phyloP scores from a whole-genome alignment of 2,329 filamentous ascomycete species.

The Hymenoscyphus fructigenus region DNA sequence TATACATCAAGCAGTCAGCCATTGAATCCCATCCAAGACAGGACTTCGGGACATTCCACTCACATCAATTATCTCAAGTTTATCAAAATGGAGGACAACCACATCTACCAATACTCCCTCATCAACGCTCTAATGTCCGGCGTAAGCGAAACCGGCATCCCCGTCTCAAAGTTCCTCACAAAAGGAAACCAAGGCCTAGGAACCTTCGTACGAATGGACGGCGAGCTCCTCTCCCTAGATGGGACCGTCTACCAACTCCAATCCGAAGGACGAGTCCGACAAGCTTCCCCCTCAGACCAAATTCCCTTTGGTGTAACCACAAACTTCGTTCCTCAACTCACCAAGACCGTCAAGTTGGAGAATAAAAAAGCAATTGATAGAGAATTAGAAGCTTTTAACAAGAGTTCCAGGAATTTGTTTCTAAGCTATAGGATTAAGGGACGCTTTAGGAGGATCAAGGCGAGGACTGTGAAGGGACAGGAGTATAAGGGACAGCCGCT shows the following conservation, averaged over 20 bases:
- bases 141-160: conserved; percentile 46
- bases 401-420: conserved; percentile 33
- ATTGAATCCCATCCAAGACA: no score
- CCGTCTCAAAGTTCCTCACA: conserved; percentile 44
- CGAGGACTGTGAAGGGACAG: conserved; percentile 34
- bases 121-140: conserved; percentile 46
- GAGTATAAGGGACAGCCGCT: conserved; percentile 35
- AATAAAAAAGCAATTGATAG: conserved; percentile 24
- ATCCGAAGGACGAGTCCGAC: conserved; percentile 37
- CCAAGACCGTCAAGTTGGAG: conserved; percentile 17
- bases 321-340: conserved; percentile 33
- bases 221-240: conserved; percentile 45
- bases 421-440: conserved; percentile 33
- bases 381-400: conserved; percentile 15
- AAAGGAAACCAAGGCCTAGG: conserved; percentile 52
- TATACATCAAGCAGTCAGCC: no score
- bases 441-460: conserved; percentile 30
- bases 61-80: neutral
- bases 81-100: conserved; percentile 9
- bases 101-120: conserved; percentile 44
- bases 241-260: conserved; percentile 43
- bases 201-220: conserved; percentile 45
- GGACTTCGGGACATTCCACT: neutral
- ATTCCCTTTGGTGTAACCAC: conserved; percentile 42
- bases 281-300: conserved; percentile 36